phyloP scores from a whole-genome alignment of 2,329 filamentous ascomycete species.

The Cladobotryum mycophilum region DNA sequence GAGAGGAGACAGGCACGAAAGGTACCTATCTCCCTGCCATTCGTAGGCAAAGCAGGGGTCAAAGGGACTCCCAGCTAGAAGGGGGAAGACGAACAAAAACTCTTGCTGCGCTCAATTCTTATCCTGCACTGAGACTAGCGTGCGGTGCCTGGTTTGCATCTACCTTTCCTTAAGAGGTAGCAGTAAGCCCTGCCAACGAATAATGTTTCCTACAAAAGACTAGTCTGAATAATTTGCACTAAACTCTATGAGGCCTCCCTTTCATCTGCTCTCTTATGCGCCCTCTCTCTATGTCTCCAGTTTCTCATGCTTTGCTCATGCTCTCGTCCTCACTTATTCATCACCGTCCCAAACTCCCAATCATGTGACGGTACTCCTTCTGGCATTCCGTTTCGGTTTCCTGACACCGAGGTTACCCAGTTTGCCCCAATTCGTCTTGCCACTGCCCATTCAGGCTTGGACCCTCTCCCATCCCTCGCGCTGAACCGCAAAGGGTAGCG shows the following conservation, averaged over 20 bases:
- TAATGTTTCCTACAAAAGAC: not conserved
- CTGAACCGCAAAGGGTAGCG: conserved; percentile 6
- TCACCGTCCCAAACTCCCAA: conserved; percentile 2
- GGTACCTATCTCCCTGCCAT: not conserved
- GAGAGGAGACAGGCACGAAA: not conserved
- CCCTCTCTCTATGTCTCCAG: too few species aligned
- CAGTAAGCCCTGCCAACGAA: not conserved
- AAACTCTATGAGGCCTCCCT: not conserved
- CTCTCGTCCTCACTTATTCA: conserved; percentile 4
- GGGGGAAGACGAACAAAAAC: not conserved
- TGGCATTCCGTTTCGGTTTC: conserved; percentile 8
- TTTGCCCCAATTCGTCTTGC: not conserved
- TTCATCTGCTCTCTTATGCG: not conserved
- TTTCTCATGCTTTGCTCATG: conserved; percentile 4
- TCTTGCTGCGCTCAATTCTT: conserved; percentile 7
- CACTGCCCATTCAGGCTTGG: conserved; percentile 1
- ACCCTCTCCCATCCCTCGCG: not conserved
- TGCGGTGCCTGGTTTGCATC: not conserved
- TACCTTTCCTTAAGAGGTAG: conserved; percentile 7
- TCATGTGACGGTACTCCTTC: conserved; percentile 13
- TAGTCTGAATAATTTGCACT: not conserved
- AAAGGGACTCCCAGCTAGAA: conserved; percentile 1
- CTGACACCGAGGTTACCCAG: not conserved
- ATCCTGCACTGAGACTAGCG: conserved; percentile 8
- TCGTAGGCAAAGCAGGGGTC: conserved; percentile 5